Base-by-base conservation (phyloP, 148 eudicot species). In the Nepenthes mirabilis region DNA sequence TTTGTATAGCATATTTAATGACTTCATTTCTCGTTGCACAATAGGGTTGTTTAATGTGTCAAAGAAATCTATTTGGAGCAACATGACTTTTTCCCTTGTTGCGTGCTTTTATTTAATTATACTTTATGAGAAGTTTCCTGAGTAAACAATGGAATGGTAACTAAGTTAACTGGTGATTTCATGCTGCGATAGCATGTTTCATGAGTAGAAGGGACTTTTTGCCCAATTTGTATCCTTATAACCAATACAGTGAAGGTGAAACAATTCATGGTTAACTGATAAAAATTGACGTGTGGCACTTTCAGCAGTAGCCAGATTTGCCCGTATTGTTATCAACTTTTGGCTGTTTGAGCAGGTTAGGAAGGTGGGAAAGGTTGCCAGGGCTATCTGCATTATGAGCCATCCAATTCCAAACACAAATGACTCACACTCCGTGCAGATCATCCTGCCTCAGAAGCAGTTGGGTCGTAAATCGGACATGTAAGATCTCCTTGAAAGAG, bases 331-430 rank as follows among this genome's bases (percentile, higher is more conserved):
- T 7, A 55, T 33, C 36, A 55, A 55, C 35, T 54, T 62, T 58
- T 32, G 11, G 12, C 47, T 63, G 23, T 35, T 58, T 59, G 68
- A 51, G 59, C 82, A 91, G 97, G 90, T 83, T 49, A 83, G 83
- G 74, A 91, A 88, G 78, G 90, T 88, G 75, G 94, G 96, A 55
- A 88, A 74, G 81, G 98, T 91, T 77, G 96, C 96, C 12, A 79
- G 96, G 74, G 98, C 98, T 60, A 91, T 88, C 63, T 88, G 90
- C 55, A 91, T 91, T 50, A 85, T 91, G 96, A 91, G 93, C 78
- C 98, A 88, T 71, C 94, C 98, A 5, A 91, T 88, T 59, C 96
- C 96, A 45, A 88, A 77, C 65, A 88, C 96, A 47, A 82, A 73
- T 60, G 96, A 91, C 40, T 91, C 91, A 47, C 88, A 85, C 70